phyloP scores from a whole-genome alignment of 768 basidiomycete species.

The Russula earlei region DNA sequence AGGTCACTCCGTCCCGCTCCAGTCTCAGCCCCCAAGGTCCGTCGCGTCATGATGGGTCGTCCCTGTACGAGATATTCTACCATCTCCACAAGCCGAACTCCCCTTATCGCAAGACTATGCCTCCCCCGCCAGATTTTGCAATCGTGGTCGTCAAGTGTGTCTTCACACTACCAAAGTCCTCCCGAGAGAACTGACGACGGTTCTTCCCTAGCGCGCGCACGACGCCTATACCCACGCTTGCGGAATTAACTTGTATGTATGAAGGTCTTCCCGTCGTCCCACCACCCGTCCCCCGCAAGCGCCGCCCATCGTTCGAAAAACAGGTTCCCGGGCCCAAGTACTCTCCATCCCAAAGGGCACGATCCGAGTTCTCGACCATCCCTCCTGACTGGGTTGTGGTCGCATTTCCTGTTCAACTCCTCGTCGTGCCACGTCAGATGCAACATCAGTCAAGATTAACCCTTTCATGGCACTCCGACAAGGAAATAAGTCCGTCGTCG shows the following conservation, averaged over 20 bases:
- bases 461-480: slow-evolving; percentile 76
- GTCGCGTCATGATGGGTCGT: slow-evolving; percentile 20
- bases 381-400: not conserved
- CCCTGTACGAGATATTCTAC: slow-evolving; percentile 78
- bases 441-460: slow-evolving; percentile 39
- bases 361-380: not conserved
- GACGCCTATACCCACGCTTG: slow-evolving; percentile 72
- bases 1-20: slow-evolving; percentile 46
- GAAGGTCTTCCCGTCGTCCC: slow-evolving; percentile 52
- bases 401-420: not conserved
- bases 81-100: slow-evolving; percentile 89
- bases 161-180: not conserved
- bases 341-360: not conserved
- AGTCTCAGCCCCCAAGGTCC: slow-evolving; percentile 24
- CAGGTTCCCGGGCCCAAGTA: not conserved
- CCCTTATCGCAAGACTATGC: slow-evolving; percentile 67
- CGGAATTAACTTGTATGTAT: slow-evolving; percentile 70
- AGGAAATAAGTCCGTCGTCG: slow-evolving; percentile 73
- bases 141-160: slow-evolving; percentile 80
- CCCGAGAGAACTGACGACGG: not conserved
- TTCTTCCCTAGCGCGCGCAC: slow-evolving; percentile 55
- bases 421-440: not conserved
- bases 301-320: slow-evolving; percentile 7
- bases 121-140: slow-evolving; percentile 76
- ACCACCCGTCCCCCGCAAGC: slow-evolving; percentile 48